Evolutionary conservation across 2,329 filamentous ascomycete genomes (phyloP).

Genomic region (Colletotrichum tanaceti): DNA sequence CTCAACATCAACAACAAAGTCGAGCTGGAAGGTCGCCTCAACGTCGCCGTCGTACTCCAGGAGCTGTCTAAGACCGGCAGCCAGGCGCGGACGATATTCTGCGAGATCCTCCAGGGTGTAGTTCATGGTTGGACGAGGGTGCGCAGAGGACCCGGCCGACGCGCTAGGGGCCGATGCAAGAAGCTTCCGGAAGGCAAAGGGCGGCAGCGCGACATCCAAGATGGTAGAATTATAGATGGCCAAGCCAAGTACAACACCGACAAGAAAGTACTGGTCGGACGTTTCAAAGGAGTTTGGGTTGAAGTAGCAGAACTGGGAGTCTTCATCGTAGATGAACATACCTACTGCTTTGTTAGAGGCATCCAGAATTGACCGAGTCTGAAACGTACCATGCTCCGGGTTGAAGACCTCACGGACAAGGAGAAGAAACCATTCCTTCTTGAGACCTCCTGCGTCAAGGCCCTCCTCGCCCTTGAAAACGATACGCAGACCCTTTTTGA

Average conservation of each 20-base stretch:
- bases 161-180: conserved; percentile 79
- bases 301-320: conserved; percentile 92
- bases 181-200: conserved; percentile 90
- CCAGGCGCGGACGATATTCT: conserved; percentile 81
- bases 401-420: conserved; percentile 91
- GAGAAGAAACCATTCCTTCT: conserved; percentile 95
- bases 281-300: conserved; percentile 91
- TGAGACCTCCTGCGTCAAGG: conserved; percentile 86
- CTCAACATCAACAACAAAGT: conserved; percentile 83
- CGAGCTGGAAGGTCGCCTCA: conserved; percentile 80
- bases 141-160: conserved; percentile 63
- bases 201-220: conserved; percentile 86
- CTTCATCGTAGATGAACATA: conserved; percentile 93
- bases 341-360: conserved; percentile 60
- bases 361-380: background rate
- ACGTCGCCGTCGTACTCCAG: conserved; percentile 89
- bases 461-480: conserved; percentile 91
- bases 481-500: conserved; percentile 90
- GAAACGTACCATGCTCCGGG: conserved; percentile 80
- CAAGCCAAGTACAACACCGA: conserved; percentile 87
- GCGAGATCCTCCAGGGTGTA: conserved; percentile 85
- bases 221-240: conserved; percentile 97
- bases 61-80: conserved; percentile 78
- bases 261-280: conserved; percentile 90
- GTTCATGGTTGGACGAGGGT: conserved; percentile 71